Percentiles rank a stretch among this genome's conserved stretches.
phyloP scores from a whole-genome alignment of 495 filamentous ascomycete genomes.

The Trichoderma parareesei region DNA sequence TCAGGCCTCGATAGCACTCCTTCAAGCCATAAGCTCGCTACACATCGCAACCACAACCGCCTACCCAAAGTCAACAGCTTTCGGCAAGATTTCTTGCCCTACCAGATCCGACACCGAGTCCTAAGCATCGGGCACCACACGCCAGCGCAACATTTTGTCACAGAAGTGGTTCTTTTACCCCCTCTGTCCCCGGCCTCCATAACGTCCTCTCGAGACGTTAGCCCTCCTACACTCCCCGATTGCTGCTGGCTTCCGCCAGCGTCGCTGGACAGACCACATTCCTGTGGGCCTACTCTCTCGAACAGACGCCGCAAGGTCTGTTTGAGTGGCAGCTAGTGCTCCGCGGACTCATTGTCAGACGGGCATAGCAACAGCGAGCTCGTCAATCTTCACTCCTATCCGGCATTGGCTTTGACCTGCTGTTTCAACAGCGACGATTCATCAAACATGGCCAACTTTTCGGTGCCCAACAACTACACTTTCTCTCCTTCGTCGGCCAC shows the following conservation, averaged over 20 bases:
- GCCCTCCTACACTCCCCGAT: slow-evolving; percentile 21
- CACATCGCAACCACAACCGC: slow-evolving; percentile 7
- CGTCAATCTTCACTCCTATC: background rate
- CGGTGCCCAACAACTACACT: slow-evolving; percentile 71
- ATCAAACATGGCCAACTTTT: slow-evolving; percentile 73
- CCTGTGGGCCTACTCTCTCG: slow-evolving; percentile 95
- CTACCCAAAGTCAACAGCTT: background rate
- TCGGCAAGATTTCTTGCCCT: slow-evolving; percentile 27
- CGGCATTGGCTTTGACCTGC: slow-evolving; percentile 12
- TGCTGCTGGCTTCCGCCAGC: slow-evolving; percentile 53
- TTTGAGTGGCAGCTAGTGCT: slow-evolving; percentile 74
- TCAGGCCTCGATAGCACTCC: slow-evolving; percentile 84
- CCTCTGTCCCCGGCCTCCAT: slow-evolving; percentile 79
- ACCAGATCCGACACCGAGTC: slow-evolving; percentile 78
- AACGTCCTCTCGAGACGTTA: slow-evolving; percentile 58
- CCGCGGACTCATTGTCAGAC: slow-evolving; percentile 36
- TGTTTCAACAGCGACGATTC: slow-evolving; percentile 13
- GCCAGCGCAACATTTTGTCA: slow-evolving; percentile 84
- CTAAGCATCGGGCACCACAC: slow-evolving; percentile 80
- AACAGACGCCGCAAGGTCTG: slow-evolving; percentile 80
- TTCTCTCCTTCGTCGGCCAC: slow-evolving; percentile 73
- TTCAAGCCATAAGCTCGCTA: slow-evolving; percentile 19
- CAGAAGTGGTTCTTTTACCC: slow-evolving; percentile 72
- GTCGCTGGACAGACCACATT: slow-evolving; percentile 37
- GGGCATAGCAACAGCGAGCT: slow-evolving; percentile 12